Evolutionary conservation across 176 grass and related monocot genomes (phyloP), one percentile per base, ranked within the genome.

Genomic region (Ampelocalamus luodianensis): DNA sequence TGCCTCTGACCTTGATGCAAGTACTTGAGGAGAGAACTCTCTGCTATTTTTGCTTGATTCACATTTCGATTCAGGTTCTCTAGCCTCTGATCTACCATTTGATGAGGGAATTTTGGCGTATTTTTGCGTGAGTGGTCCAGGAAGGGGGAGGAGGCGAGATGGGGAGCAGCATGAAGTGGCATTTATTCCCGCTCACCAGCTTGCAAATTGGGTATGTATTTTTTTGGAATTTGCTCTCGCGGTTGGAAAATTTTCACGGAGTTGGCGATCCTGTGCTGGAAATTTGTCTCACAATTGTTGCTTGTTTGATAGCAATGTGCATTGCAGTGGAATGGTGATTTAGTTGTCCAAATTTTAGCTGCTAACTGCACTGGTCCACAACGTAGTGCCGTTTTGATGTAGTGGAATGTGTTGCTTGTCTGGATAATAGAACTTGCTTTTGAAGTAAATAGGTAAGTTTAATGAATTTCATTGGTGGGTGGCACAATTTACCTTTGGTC

Each of bases 161-260:
- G 92, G 69, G 9, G 49, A 69, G 27, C 71, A 50, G 77, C 81
- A 73, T 65, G 50, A 77, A 83, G 79, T 80, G 90, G 65, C 85
- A 90, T 83, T 97, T 97, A 86, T 97, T 94, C 75, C 90, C 90
- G 38, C 94, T 97, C 11, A 97, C 92, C 17, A 97, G 83, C 80
- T 64, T 97, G 84, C 94, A 97, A 85, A 97, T 97, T 72, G 94
- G 94, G 92, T 97, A 85, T 8, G 84, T 54, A 3, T 23, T 37
- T n/a, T 32, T 10, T 2, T 43, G 15, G 10, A 20, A 9, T 80
- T 51, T 64, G 54, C 2, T 72, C 14, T n/a, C n/a, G n/a, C n/a
- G n/a, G n/a, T n/a, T n/a, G n/a, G n/a, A n/a, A n/a, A n/a, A n/a
- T n/a, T n/a, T n/a, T 53, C 9, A 0, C 26, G 38, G n/a, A n/a